Base-by-base conservation (phyloP, 2,329 filamentous ascomycete genomes). In the Aspergillus pseudoglaucus region DNA sequence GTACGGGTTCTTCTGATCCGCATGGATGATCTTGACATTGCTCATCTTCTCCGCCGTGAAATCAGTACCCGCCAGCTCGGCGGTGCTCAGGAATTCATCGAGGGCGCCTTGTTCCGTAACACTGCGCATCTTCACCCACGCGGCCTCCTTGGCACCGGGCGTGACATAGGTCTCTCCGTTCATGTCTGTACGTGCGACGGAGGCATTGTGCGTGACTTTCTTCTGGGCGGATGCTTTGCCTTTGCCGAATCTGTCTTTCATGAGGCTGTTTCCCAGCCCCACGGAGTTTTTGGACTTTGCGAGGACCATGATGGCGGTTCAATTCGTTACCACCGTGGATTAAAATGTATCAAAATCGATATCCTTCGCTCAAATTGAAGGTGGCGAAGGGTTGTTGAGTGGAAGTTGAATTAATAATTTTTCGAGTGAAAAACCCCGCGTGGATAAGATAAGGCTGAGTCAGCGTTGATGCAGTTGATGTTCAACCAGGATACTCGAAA, bases 21-120 rank as follows among this genome's bases (percentile, higher is more conserved):
- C 85, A 68, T 98, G 93, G 59, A 98, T 96, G 66, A 98, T 96
- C 76, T 96, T 96, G 71, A 97, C 87, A 65, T 94, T 97, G 73
- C 91, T 97, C 82, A 95, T 87, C 79, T 97, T 97, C 76, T 97
- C 90, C 23, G 93, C 94, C 1, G 91, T 97, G 70, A 98, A 98
- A 67, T 98, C 93, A 57, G 93, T 98, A 56, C 90, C 91, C n/a
- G 93, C 93, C 59, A 98, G 76, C 73, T 97, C 90, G 54, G 93
- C 94, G 1, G 93, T 98, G 48, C 87, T 88, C 55, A 98, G 76
- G 69, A 98, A 98, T 70, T 98, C 93, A 69, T 98, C 93, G 53
- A 98, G 82, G 40, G 90, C 90, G 58, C 86, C 90, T 72, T 98
- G 93, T 75, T 98, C 89, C 4, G 93, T 98, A 59, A 98, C 88